These are phyloP conservation scores for Phytophthora capsici DNA, from an alignment of 352 stramenopile genomes.

Conservation along the genomic window DNA sequence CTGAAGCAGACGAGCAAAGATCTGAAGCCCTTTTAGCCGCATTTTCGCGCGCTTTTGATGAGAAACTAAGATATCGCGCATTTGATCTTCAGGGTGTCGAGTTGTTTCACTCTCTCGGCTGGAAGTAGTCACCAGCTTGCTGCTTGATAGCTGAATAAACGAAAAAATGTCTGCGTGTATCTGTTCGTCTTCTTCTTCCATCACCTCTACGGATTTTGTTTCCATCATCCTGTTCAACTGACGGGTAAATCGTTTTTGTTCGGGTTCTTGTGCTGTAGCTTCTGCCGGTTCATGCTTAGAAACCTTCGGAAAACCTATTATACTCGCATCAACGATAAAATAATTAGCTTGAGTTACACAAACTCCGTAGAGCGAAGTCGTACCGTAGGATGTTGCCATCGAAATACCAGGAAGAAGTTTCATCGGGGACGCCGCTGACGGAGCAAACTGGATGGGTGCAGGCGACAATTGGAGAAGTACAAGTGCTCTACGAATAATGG, in stretches of 20 bases:
- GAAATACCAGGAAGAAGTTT: constrained; percentile 83
- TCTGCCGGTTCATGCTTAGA: constrained; percentile 6
- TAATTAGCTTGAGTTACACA: constrained; percentile 6
- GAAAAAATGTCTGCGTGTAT: constrained; percentile 83
- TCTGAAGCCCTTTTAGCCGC: constrained; percentile 71
- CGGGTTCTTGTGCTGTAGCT: constrained; percentile 13
- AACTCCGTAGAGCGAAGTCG: neutral
- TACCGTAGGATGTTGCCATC: constrained; percentile 59
- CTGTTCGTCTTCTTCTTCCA: constrained; percentile 88
- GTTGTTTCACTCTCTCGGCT: constrained; percentile 5
- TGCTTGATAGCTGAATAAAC: constrained; percentile 73
- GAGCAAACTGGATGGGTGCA: constrained; percentile 43
- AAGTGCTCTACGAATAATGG: constrained; percentile 72
- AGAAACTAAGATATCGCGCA: constrained; percentile 52
- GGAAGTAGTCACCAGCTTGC: constrained; percentile 8
- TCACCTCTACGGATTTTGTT: constrained; percentile 72
- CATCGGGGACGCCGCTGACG: constrained; percentile 45
- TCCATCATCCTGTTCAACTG: constrained; percentile 79
- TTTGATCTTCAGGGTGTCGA: constrained; percentile 49
- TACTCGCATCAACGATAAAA: neutral
- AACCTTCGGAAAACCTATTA: constrained; percentile 47
- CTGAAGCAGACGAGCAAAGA: constrained; percentile 65
- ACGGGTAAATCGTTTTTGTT: constrained; percentile 48
- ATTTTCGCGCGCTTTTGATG: constrained; percentile 57
- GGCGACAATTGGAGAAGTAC: constrained; percentile 68